phyloP scores from a whole-genome alignment of 148 eudicot species.

The Limonium bicolor region DNA sequence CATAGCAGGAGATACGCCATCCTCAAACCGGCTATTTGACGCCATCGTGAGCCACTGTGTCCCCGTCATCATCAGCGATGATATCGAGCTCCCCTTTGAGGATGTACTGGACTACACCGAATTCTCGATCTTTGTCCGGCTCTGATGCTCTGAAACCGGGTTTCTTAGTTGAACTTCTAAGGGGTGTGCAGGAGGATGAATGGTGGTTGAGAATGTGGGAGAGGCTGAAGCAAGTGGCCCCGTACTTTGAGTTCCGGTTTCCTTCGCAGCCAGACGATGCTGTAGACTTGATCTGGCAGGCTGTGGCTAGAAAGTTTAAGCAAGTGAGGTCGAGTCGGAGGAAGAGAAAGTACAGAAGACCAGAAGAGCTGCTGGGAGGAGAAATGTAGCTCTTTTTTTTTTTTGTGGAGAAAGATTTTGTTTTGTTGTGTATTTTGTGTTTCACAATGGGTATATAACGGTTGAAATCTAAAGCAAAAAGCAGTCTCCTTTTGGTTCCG shows the following conservation, averaged over 20 bases:
- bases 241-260: conserved; percentile 66
- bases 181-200: conserved; percentile 40
- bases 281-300: conserved; percentile 89
- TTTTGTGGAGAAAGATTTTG: too few species aligned
- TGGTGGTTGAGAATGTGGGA: conserved; percentile 93
- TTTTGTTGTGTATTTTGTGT: too few species aligned
- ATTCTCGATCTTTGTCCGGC: conserved; percentile 53
- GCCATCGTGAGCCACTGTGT: conserved; percentile 94
- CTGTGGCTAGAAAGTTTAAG: conserved; percentile 36
- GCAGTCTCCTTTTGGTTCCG: too few species aligned
- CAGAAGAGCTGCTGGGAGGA: background rate
- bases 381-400: too few species aligned
- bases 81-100: conserved; percentile 92
- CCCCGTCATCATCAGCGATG: conserved; percentile 82
- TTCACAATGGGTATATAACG: too few species aligned
- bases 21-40: conserved; percentile 85
- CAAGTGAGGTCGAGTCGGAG: background rate
- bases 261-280: conserved; percentile 69
- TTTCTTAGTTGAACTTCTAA: conserved; percentile 47
- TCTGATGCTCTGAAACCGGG: conserved; percentile 63
- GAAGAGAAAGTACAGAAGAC: conserved; percentile 18
- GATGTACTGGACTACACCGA: conserved; percentile 63
- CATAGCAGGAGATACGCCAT: conserved; percentile 95
- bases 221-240: conserved; percentile 43
- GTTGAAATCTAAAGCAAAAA: too few species aligned